Evolutionary conservation across 1,139 yeast genomes (phyloP).

Genomic region (Pichiaceae sp.): DNA sequence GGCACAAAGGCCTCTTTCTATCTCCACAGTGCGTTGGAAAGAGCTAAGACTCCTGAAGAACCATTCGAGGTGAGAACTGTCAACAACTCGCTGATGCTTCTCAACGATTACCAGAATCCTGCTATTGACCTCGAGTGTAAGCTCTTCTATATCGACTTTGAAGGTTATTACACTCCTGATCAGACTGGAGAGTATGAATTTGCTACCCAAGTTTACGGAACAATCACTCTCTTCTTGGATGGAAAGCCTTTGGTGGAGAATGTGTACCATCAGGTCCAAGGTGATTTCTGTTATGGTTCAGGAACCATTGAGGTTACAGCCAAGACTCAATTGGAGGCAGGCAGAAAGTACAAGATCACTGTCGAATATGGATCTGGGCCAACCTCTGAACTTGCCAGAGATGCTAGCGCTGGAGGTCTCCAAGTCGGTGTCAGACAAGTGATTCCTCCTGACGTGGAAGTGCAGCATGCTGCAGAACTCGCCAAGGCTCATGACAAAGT

Average conservation of each 20-base stretch:
- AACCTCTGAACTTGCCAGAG: conserved; percentile 25
- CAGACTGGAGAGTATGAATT: conserved; percentile 41
- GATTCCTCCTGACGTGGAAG: conserved; percentile 29
- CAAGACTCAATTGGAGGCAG: conserved; percentile 13
- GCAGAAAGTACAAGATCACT: conserved; percentile 33
- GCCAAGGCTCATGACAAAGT: conserved; percentile 42
- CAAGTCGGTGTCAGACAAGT: conserved; percentile 25
- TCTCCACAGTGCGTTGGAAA: conserved; percentile 29
- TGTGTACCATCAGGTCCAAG: conserved; percentile 36
- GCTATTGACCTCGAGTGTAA: conserved; percentile 18
- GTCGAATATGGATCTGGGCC: conserved; percentile 46
- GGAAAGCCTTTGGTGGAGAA: conserved; percentile 48
- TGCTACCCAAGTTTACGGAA: conserved; percentile 44
- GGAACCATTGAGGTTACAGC: conserved; percentile 26
- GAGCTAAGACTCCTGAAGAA: conserved; percentile 28
- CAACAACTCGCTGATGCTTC: conserved; percentile 29
- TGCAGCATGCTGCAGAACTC: conserved; percentile 31
- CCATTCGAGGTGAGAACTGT: conserved; percentile 29
- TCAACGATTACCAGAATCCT: conserved; percentile 39
- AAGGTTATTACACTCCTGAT: conserved; percentile 38
- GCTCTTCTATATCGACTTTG: conserved; percentile 35
- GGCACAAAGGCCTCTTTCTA: conserved; percentile 1
- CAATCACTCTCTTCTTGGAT: conserved; percentile 44
- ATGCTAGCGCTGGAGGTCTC: conserved; percentile 19
- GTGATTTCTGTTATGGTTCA: conserved; percentile 1